These are phyloP conservation scores for Lasiosphaeriaceae sp. DNA, from an alignment of 495 filamentous ascomycete genomes.

Conservation along the genomic window DNA sequence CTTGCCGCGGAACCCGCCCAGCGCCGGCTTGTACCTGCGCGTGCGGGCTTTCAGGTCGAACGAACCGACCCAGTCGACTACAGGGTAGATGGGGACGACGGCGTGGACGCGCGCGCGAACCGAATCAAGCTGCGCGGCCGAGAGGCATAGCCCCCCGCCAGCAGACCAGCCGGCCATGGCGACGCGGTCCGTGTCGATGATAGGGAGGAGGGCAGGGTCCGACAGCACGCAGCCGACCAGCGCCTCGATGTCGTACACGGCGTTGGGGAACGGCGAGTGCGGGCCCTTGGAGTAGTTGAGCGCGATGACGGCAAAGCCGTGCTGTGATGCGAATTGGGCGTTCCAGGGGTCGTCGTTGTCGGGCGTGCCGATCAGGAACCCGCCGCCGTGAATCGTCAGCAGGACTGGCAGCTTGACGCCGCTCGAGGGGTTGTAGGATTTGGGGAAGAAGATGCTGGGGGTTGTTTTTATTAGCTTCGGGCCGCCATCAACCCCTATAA, in stretches of 20 bases:
- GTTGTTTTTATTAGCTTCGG: too few relatives aligned
- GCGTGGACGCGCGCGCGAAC: conserved; percentile 20
- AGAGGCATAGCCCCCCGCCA: conserved; percentile 28
- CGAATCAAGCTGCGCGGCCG: conserved; percentile 24
- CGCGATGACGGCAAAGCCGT: conserved; percentile 27
- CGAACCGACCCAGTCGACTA: conserved; percentile 23
- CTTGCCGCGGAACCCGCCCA: conserved; percentile 12
- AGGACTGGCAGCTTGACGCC: conserved; percentile 25
- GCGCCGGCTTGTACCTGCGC: conserved; percentile 27
- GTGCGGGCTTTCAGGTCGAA: conserved; percentile 22
- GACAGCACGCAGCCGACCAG: conserved; percentile 23
- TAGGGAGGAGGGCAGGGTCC: conserved; percentile 27
- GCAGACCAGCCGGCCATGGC: conserved; percentile 32
- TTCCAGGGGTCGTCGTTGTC: conserved; percentile 37
- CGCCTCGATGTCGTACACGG: conserved; percentile 29
- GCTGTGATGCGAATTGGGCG: conserved; percentile 25
- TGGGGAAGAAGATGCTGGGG: too few relatives aligned
- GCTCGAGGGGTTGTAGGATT: conserved; percentile 5
- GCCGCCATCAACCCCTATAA: too few relatives aligned
- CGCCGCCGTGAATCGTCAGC: conserved; percentile 40
- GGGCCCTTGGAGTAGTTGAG: conserved; percentile 36
- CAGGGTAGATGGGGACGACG: conserved; percentile 27
- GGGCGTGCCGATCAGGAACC: conserved; percentile 32
- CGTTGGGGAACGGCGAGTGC: conserved; percentile 28
- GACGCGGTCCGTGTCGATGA: conserved; percentile 25